Conservation (phyloP, 1,139 yeast genomes). For the Debaryomyces udenii region DNA sequence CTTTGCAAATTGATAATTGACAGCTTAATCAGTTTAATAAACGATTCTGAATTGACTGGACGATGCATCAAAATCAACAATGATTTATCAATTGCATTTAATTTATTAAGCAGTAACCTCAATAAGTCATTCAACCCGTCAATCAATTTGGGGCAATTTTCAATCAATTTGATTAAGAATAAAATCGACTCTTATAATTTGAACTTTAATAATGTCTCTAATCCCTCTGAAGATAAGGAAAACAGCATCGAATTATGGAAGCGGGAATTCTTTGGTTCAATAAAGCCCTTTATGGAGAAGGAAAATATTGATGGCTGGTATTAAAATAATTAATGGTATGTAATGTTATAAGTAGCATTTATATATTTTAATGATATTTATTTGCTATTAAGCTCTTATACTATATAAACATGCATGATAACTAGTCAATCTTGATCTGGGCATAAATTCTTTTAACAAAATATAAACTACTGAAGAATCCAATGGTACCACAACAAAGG, state of each 20-base stretch:
- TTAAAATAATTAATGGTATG: constrained; percentile 13
- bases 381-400: constrained; percentile 1
- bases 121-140: constrained; percentile 17
- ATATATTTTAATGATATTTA: constrained; percentile 10
- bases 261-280: constrained; percentile 24
- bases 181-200: constrained; percentile 32
- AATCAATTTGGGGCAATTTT: constrained; percentile 26
- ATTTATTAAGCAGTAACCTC: constrained; percentile 35
- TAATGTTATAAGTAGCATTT: constrained; percentile 1
- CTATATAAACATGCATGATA: background rate
- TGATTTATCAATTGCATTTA: constrained; percentile 42
- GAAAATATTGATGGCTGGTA: constrained; percentile 46
- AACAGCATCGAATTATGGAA: constrained; percentile 32
- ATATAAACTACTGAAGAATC: constrained; percentile 73
- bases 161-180: constrained; percentile 26
- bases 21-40: constrained; percentile 24
- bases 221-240: constrained; percentile 9
- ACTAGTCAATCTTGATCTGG: constrained; percentile 78
- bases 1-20: constrained; percentile 41
- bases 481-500: constrained; percentile 85
- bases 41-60: constrained; percentile 29
- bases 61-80: constrained; percentile 40
- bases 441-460: constrained; percentile 81
- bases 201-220: constrained; percentile 24
- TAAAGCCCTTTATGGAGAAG: constrained; percentile 34